These are phyloP conservation scores for Vitis hybrid DNA, from an alignment of 177 flowering plant species.

Conservation along the genomic window DNA sequence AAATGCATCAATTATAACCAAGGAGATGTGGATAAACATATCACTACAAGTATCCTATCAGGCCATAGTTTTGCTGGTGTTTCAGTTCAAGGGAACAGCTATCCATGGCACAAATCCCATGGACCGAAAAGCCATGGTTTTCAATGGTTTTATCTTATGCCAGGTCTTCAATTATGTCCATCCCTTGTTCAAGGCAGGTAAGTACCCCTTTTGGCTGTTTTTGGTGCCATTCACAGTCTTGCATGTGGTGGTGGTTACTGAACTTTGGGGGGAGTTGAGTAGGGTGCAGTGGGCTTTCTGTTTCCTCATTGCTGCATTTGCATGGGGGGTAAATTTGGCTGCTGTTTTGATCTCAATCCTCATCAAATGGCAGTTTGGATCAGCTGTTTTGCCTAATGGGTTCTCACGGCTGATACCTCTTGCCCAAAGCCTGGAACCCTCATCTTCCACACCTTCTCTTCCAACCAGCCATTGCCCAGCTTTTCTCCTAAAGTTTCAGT, in stretches of 20 bases:
- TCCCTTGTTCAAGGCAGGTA: not conserved
- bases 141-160: constrained; percentile 19
- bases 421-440: no score
- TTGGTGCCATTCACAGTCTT: not conserved
- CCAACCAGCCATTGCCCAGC: no score
- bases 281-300: constrained; percentile 9
- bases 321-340: constrained; percentile 2
- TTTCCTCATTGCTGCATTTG: constrained; percentile 9
- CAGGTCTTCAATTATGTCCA: constrained; percentile 17
- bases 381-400: no score
- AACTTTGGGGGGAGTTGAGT: constrained; percentile 8
- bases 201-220: constrained; percentile 1
- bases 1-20: constrained; percentile 11
- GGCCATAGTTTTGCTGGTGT: constrained; percentile 5
- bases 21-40: constrained; percentile 10
- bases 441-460: no score
- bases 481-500: no score
- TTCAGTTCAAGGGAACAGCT: constrained; percentile 1
- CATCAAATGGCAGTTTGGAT: no score
- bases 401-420: no score
- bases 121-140: constrained; percentile 5
- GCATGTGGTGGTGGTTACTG: constrained; percentile 13
- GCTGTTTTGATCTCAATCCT: no score
- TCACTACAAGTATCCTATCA: constrained; percentile 9
- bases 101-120: not conserved